phyloP scores from a whole-genome alignment of 768 basidiomycete genomes.

The Ramaria rubella region DNA sequence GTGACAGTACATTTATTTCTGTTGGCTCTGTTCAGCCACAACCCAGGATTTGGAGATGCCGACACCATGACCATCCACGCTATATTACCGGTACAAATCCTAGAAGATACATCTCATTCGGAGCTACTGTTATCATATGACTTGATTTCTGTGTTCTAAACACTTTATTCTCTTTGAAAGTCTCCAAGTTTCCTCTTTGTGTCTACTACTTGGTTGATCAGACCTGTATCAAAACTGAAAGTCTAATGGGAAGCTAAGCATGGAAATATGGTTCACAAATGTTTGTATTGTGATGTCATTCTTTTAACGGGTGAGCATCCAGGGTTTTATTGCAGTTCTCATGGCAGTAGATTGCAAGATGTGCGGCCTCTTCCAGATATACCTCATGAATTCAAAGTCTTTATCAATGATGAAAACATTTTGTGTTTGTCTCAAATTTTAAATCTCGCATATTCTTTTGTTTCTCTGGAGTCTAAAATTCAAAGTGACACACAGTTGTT shows the following conservation, averaged over 20 bases:
- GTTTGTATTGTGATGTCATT: constrained; percentile 12
- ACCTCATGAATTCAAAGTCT: constrained; percentile 21
- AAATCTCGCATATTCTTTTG: constrained; percentile 30
- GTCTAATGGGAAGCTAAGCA: not conserved
- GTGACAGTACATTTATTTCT: too few species aligned
- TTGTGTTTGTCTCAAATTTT: constrained; percentile 22
- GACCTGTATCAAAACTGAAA: not conserved
- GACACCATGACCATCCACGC: too few species aligned
- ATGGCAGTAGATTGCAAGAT: constrained; percentile 17
- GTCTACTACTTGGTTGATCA: not conserved
- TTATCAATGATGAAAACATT: constrained; percentile 22
- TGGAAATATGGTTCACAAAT: not conserved
- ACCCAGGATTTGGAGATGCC: too few species aligned
- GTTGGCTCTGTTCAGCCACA: too few species aligned
- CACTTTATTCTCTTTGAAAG: too few species aligned
- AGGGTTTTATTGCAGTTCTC: constrained; percentile 29
- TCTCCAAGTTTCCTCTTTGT: too few species aligned
- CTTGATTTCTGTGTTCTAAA: too few species aligned
- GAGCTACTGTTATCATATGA: too few species aligned
- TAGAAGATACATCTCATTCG: too few species aligned
- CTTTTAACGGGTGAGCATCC: constrained; percentile 26
- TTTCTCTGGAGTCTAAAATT: constrained; percentile 25
- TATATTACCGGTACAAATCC: too few species aligned
- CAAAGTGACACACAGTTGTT: too few species aligned
- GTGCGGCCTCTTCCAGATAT: constrained; percentile 20